These are phyloP conservation scores for Pseudofabraea citricarpa DNA, from an alignment of 2,329 filamentous ascomycete genomes.

Conservation along the genomic window DNA sequence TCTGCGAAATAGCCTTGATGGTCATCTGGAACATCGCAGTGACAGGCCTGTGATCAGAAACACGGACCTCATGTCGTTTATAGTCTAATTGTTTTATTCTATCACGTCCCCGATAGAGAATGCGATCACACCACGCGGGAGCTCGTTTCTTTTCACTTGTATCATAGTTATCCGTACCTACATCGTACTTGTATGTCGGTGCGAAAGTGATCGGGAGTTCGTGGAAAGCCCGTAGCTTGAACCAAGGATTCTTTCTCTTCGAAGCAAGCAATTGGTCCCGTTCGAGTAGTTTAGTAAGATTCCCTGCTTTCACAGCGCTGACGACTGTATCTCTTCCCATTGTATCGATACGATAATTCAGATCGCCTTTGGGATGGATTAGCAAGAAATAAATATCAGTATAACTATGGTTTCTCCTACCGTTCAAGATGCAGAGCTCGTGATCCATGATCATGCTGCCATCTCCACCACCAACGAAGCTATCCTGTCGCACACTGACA, in stretches of 20 bases:
- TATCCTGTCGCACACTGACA: conserved; percentile 63
- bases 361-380: conserved; percentile 63
- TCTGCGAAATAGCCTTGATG: conserved; percentile 74
- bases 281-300: conserved; percentile 81
- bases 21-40: conserved; percentile 78
- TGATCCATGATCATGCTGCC: conserved; percentile 94
- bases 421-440: conserved; percentile 94
- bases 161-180: conserved; percentile 91
- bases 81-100: conserved; percentile 87
- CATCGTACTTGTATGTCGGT: conserved; percentile 98
- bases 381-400: too few relatives aligned
- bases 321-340: conserved; percentile 94
- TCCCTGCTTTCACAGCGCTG: conserved; percentile 73
- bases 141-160: conserved; percentile 90
- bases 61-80: conserved; percentile 78
- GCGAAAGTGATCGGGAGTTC: conserved; percentile 88
- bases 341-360: conserved; percentile 97
- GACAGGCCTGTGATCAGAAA: conserved; percentile 91
- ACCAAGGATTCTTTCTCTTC: conserved; percentile 81
- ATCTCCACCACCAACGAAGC: conserved; percentile 87
- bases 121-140: conserved; percentile 93
- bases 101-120: conserved; percentile 78
- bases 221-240: conserved; percentile 83
- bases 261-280: conserved; percentile 90
- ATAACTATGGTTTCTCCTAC: too few relatives aligned